A percentile compares a stretch with the other conserved stretches of the same genome.
Conservation (phyloP, 2,329 filamentous ascomycete species). For the Curvularia sp. region DNA sequence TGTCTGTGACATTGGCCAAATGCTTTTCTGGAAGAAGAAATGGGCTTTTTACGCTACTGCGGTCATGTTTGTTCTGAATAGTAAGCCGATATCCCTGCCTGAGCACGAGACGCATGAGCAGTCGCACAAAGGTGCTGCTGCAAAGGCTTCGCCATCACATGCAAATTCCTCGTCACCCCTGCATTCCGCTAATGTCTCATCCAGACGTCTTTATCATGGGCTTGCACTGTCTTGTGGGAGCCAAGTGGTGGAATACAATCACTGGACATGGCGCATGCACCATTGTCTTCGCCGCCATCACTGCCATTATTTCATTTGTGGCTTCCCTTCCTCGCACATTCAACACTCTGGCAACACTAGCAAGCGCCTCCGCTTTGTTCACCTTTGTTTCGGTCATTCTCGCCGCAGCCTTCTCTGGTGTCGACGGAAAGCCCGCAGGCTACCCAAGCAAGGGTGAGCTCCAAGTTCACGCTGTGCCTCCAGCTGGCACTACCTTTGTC, state of each 20-base stretch:
- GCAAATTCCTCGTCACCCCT: background rate
- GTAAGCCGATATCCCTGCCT: conserved; percentile 69
- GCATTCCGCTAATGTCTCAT: background rate
- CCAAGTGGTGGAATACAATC: conserved; percentile 91
- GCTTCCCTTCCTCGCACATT: conserved; percentile 88
- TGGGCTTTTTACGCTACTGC: conserved; percentile 75
- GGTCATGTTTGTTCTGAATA: conserved; percentile 91
- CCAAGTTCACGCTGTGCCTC: conserved; percentile 71
- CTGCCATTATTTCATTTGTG: conserved; percentile 76
- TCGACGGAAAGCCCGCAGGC: conserved; percentile 75
- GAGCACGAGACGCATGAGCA: background rate
- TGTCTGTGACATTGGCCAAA: conserved; percentile 94
- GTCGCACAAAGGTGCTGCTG: background rate
- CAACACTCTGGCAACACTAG: conserved; percentile 77
- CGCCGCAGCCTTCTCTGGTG: conserved; percentile 80
- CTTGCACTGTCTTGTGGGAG: conserved; percentile 82
- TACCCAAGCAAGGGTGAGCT: conserved; percentile 67
- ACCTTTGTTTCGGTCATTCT: conserved; percentile 89
- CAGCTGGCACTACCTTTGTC: conserved; percentile 78
- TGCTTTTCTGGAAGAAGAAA: conserved; percentile 85
- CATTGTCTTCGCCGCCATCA: conserved; percentile 77
- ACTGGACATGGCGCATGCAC: conserved; percentile 76
- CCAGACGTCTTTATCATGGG: conserved; percentile 53
- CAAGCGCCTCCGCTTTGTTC: conserved; percentile 80
- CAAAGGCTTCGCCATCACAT: background rate